A percentile compares a stretch with the other conserved stretches of the same genome.
phyloP scores from a whole-genome alignment of 164 flowering plant genomes.

The Dillenia turbinata region DNA sequence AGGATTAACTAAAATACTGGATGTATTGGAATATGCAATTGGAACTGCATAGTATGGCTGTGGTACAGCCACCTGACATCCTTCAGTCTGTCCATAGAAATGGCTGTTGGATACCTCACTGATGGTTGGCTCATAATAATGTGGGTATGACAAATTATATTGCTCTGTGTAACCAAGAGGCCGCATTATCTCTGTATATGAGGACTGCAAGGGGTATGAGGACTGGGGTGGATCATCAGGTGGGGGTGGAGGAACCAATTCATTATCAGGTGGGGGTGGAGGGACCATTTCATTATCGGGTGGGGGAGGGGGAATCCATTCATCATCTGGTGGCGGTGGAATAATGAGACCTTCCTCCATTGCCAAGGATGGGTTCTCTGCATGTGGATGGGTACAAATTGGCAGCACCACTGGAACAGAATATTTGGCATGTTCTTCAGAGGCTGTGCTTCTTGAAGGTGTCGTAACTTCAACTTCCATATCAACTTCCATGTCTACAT shows the following conservation, averaged over 20 bases:
- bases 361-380: slow-evolving; percentile 11
- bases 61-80: slow-evolving; percentile 32
- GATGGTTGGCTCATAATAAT: slow-evolving; percentile 48
- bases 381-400: slow-evolving; percentile 20
- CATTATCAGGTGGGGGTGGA: slow-evolving; percentile 82
- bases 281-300: slow-evolving; percentile 24
- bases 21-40: slow-evolving; percentile 30
- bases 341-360: slow-evolving; percentile 18
- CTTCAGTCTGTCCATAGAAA: slow-evolving; percentile 51
- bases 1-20: slow-evolving; percentile 34
- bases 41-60: slow-evolving; percentile 49
- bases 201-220: slow-evolving; percentile 31
- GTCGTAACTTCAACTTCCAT: slow-evolving; percentile 86
- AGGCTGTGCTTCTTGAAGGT: slow-evolving; percentile 16
- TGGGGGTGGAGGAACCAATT: slow-evolving; percentile 95
- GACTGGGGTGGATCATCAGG: slow-evolving; percentile 67
- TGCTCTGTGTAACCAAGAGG: slow-evolving; percentile 43
- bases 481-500: slow-evolving; percentile 92
- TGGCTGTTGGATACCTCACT: slow-evolving; percentile 29
- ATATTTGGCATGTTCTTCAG: slow-evolving; percentile 9
- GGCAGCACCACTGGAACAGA: slow-evolving; percentile 17
- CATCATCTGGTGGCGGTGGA: slow-evolving; percentile 59
- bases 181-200: slow-evolving; percentile 43
- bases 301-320: slow-evolving; percentile 74
- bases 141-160: slow-evolving; percentile 39